These are phyloP conservation scores for Wickerhamiella azymoides DNA, from an alignment of 805 yeast genomes.

Conservation along the genomic window DNA sequence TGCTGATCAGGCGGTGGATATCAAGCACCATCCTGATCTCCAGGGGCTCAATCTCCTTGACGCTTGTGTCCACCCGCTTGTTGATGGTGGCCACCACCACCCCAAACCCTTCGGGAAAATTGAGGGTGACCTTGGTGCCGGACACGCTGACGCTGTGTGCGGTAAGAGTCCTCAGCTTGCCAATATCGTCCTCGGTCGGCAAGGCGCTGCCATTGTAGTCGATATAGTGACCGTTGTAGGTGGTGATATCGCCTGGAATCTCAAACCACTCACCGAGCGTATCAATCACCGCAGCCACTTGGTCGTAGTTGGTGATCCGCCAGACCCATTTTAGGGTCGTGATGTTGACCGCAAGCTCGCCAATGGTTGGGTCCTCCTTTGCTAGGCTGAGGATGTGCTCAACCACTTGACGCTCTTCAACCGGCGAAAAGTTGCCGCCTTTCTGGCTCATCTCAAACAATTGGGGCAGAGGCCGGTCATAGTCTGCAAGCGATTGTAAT, in stretches of 20 bases:
- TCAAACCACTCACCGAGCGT: background rate
- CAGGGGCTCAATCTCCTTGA: background rate
- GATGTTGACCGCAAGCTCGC: slow-evolving; percentile 1
- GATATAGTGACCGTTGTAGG: background rate
- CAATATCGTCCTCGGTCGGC: background rate
- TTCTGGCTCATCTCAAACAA: slow-evolving; percentile 5
- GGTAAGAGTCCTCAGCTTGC: background rate
- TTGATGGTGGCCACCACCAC: slow-evolving; percentile 2
- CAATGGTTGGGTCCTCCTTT: background rate
- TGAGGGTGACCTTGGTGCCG: background rate
- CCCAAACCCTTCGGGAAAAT: background rate
- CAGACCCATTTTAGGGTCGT: slow-evolving; percentile 9
- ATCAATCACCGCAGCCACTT: background rate
- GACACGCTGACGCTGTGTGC: background rate
- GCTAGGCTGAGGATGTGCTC: slow-evolving; percentile 6
- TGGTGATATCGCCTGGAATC: background rate
- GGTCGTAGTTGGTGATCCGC: background rate
- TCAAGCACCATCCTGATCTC: background rate
- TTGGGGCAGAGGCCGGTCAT: slow-evolving; percentile 7
- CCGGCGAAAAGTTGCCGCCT: slow-evolving; percentile 8
- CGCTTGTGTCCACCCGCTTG: background rate
- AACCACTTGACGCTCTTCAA: slow-evolving; percentile 14
- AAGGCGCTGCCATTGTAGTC: background rate
- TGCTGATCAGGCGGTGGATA: background rate
- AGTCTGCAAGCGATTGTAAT: slow-evolving; percentile 9